Evolutionary conservation across 495 filamentous ascomycete genomes (phyloP), one percentile per base, ranked within the genome.

Genomic region (Xylaria longipes): DNA sequence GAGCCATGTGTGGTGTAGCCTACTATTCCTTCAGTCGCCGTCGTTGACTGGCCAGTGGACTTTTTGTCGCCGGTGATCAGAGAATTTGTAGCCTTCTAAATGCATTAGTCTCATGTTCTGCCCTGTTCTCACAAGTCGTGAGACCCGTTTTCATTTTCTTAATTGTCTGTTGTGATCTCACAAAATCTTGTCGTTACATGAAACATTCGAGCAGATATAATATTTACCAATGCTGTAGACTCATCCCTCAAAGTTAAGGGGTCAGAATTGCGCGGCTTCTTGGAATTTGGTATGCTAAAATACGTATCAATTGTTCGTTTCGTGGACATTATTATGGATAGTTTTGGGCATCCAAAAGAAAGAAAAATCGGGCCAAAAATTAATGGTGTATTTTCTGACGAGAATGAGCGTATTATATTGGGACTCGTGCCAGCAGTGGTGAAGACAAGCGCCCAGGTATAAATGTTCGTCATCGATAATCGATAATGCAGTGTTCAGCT

Each of bases 251-350:
- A 41, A 65, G 15, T 31, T 25, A 70, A 35, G 43, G 17, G 68
- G 35, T 58, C 60, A 65, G 27, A 29, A 17, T 14, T 22, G 20
- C 70, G 70, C 45, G 75, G 78, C 73, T 85, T 88, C 58, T 80
- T 81, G 17, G 80, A 65, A 29, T 73, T 72, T 5, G 84, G 80
- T 39, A 79, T 76, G 25, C 61, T 22, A 75, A 89, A 89, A 78
- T 88, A 88, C 22, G 80, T 75, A 64, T 88, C 84, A 17, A 89
- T 73, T 0, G 85, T 86, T 35, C 86, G 78, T 74, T 86, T 88
- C 56, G 80, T 82, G 0, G 70, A 72, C 73, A 77, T 80, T 54
- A 61, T 69, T 33, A 15, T n/a, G 12, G 2, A 5, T 35, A 65
- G 2, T 22, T 20, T 52, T 2, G 22, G 11, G 29, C 20, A 2